Conservation (phyloP, 192 early-diverging fungal species). For the Funneliformis geosporum region DNA sequence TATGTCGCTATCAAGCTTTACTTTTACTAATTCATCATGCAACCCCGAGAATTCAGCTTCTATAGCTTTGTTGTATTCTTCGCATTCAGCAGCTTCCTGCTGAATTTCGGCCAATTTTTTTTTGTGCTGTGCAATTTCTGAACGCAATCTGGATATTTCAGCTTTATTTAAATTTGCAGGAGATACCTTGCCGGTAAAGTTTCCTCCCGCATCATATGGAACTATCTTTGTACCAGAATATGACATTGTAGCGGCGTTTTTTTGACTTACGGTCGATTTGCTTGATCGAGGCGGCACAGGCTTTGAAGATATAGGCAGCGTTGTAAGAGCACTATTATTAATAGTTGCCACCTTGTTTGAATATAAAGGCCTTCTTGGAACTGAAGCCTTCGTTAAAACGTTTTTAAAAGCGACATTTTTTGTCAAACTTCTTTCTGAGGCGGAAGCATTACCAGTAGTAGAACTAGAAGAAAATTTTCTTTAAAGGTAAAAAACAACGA, state of each 20-base stretch:
- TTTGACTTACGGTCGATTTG: not conserved
- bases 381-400: not conserved
- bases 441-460: not conserved
- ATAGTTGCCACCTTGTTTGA: not conserved
- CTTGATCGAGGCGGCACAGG: not conserved
- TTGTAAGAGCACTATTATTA: no score
- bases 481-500: not conserved
- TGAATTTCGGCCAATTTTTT: not conserved
- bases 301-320: no score
- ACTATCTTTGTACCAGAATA: not conserved
- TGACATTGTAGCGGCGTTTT: not conserved
- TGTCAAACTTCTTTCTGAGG: no score
- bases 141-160: not conserved
- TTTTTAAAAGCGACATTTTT: not conserved
- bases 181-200: no score
- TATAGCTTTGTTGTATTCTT: not conserved
- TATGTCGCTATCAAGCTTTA: not conserved
- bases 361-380: not conserved
- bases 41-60: not conserved
- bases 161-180: not conserved
- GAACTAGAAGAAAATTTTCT: not conserved
- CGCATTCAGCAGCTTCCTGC: not conserved
- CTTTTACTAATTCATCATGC: not conserved
- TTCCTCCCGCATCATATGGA: no score
- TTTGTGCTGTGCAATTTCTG: not conserved